A percentile compares a stretch with the other conserved stretches of the same genome.
Evolutionary conservation across 495 filamentous ascomycete genomes (phyloP).

Genomic region (Penicillium macrosclerotiorum): DNA sequence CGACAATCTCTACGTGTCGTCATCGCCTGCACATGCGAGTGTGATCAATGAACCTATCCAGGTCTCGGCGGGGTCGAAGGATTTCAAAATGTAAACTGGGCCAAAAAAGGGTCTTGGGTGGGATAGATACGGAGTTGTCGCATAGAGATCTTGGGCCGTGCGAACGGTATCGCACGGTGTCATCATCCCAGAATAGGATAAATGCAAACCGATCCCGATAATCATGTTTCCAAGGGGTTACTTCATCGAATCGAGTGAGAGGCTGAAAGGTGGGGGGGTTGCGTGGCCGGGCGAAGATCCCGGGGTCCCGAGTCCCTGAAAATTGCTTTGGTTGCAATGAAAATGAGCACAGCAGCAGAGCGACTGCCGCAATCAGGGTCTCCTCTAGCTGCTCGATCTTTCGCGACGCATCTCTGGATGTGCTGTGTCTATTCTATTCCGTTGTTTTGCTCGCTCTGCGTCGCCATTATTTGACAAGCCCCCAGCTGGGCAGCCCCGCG

Average conservation of each 20-base stretch:
- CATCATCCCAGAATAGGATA: slow-evolving; percentile 6
- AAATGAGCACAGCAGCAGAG: slow-evolving; percentile 6
- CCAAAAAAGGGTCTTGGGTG: neutral
- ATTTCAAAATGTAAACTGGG: slow-evolving; percentile 6
- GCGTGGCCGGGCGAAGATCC: slow-evolving; percentile 13
- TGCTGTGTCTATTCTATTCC: neutral
- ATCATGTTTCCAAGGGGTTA: slow-evolving; percentile 1
- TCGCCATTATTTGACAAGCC: neutral
- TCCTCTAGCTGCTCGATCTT: neutral
- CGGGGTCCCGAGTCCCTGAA: slow-evolving; percentile 10
- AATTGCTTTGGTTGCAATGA: slow-evolving; percentile 2
- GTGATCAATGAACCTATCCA: slow-evolving; percentile 7
- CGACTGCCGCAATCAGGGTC: neutral
- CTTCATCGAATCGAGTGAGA: slow-evolving; percentile 10
- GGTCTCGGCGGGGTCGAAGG: slow-evolving; percentile 14
- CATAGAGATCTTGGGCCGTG: slow-evolving; percentile 3
- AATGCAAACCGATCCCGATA: slow-evolving; percentile 7
- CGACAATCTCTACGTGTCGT: slow-evolving; percentile 18
- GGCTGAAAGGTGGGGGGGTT: slow-evolving; percentile 19
- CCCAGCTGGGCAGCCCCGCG: slow-evolving; percentile 1
- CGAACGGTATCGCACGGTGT: too few relatives aligned
- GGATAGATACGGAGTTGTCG: neutral
- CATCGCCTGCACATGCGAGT: slow-evolving; percentile 17
- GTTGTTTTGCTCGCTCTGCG: neutral
- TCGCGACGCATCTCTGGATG: neutral